Base-by-base conservation (phyloP, 495 filamentous ascomycete genomes). In the Penicillium mononematosum region DNA sequence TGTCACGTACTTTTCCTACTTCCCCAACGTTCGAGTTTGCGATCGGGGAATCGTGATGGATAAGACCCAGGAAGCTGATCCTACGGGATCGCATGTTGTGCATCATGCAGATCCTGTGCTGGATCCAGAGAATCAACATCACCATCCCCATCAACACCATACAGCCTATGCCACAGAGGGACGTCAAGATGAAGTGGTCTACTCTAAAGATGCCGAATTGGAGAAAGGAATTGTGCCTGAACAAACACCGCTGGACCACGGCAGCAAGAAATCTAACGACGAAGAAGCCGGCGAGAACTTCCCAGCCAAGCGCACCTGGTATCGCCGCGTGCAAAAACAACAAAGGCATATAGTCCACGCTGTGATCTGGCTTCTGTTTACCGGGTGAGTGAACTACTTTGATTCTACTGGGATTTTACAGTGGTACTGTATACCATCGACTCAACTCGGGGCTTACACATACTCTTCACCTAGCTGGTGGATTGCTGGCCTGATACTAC, bases 401-500 rank as follows among this genome's bases (percentile, higher is more conserved):
- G 45, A 27, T 31, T 17, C 45, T 48, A 41, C 8, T 6, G 25
- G 4, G 31, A 20, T 20, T 22, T 20, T 22, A 19, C 3, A 10
- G 39, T 41, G 39, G 41, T 45, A 34, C 5, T 36, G 8, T 34
- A 19, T n/a, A 29, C 29, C 29, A 45, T 42, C 31, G 34, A 54
- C 53, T 56, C 19, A 45, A 44, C 14, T 22, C 44, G 45, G 52
- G 41, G 54, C 63, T 66, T 11, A 66, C 60, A 34, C 41, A 5
- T 53, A 29, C 22, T 31, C 22, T 22, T 32, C 27, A 42, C 36
- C 38, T 63, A 91, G 89, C 50, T 96, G 92, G 92, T 96, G 90
- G 91, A 92, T 94, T 55, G 88, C 85, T 43, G 85, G 88, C 41
- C 78, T 96, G 19, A 76, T 92, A 56, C 75, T 87, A 43, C 88